These are phyloP conservation scores for Russula vinacea DNA, from an alignment of 768 basidiomycete genomes.

Conservation along the genomic window DNA sequence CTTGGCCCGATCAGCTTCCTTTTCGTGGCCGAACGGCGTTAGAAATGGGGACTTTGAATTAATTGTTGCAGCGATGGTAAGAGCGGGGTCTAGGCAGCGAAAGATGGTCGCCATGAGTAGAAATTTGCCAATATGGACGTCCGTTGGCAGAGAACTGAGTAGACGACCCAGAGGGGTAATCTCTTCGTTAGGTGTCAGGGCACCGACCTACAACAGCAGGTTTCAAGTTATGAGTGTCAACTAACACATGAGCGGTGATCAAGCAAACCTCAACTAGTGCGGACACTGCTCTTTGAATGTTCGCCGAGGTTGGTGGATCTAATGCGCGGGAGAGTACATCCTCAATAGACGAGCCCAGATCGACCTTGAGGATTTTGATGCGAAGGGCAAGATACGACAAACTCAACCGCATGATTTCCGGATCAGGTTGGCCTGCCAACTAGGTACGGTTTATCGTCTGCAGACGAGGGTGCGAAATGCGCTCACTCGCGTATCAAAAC, in stretches of 20 bases:
- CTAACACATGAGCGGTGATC: background rate
- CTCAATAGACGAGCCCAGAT: conserved; percentile 80
- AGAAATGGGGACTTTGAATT: conserved; percentile 94
- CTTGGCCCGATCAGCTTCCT: conserved; percentile 84
- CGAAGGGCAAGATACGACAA: conserved; percentile 87
- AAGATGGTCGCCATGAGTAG: conserved; percentile 80
- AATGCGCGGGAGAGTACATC: conserved; percentile 83
- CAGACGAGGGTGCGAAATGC: background rate
- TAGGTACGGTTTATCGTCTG: conserved; percentile 36
- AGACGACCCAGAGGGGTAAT: conserved; percentile 93
- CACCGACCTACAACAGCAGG: conserved; percentile 57
- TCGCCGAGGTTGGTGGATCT: conserved; percentile 82
- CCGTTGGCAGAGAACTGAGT: conserved; percentile 88
- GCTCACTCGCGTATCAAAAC: conserved; percentile 74
- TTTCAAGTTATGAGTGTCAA: conserved; percentile 13
- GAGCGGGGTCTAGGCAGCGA: conserved; percentile 90
- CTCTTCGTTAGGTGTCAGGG: conserved; percentile 79
- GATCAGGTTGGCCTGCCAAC: conserved; percentile 87
- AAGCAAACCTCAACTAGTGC: conserved; percentile 78
- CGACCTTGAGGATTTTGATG: conserved; percentile 92
- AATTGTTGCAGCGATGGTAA: conserved; percentile 90
- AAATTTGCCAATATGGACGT: conserved; percentile 95
- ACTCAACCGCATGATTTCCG: conserved; percentile 93
- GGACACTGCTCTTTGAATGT: conserved; percentile 86
- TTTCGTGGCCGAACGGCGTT: conserved; percentile 81